phyloP scores from a whole-genome alignment of 2,329 filamentous ascomycete species.

The Arthrobotrys sinensis region DNA sequence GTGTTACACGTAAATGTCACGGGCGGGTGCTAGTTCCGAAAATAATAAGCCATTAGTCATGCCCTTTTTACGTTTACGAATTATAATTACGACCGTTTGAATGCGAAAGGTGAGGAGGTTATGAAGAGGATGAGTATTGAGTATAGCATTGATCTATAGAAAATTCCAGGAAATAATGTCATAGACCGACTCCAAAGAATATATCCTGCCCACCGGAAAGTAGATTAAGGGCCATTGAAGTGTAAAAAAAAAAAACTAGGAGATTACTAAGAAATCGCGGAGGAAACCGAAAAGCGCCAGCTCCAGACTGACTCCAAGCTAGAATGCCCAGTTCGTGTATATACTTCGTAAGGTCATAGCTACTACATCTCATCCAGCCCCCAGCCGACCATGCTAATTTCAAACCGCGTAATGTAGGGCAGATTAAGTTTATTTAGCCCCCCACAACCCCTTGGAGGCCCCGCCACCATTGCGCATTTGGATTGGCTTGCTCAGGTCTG shows the following conservation, averaged over 20 bases:
- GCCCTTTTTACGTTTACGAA: too few species aligned
- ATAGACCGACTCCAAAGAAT: conserved; percentile 15
- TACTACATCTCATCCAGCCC: conserved; percentile 20
- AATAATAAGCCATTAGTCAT: neutral
- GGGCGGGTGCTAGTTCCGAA: neutral
- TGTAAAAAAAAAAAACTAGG: neutral
- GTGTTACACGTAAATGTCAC: conserved; percentile 2
- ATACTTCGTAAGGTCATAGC: conserved; percentile 19
- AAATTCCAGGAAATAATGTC: neutral
- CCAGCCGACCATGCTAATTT: neutral
- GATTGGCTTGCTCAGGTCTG: conserved; percentile 52
- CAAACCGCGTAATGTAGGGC: neutral
- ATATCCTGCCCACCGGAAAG: neutral
- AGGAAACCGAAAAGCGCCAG: conserved; percentile 18
- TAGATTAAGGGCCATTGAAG: conserved; percentile 14
- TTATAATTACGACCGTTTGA: too few species aligned
- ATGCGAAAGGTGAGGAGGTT: too few species aligned
- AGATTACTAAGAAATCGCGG: neutral
- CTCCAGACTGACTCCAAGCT: conserved; percentile 30
- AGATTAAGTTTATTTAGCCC: conserved; percentile 18
- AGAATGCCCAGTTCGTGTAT: conserved; percentile 12
- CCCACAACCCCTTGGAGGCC: conserved; percentile 46
- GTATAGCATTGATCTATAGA: conserved; percentile 16
- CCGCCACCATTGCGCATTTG: conserved; percentile 29
- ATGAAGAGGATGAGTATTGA: neutral